phyloP scores from a whole-genome alignment of 169 alveolate species.

The Plasmodium berghei region DNA sequence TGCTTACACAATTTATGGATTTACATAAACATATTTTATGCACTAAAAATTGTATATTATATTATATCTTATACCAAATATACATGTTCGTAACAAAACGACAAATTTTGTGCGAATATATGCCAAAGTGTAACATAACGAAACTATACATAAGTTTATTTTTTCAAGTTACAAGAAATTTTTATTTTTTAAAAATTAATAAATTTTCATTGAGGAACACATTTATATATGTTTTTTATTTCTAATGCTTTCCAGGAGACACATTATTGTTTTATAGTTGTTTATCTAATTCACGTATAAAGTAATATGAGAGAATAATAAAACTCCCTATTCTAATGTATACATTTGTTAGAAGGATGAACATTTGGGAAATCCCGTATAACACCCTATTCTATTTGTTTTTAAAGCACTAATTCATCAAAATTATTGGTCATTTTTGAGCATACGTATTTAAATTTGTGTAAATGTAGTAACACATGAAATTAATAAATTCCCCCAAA shows the following conservation, averaged over 20 bases:
- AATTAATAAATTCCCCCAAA: too few species aligned
- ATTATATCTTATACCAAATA: too few species aligned
- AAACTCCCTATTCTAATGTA: neutral
- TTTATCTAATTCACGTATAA: slow-evolving; percentile 62
- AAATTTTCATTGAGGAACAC: neutral
- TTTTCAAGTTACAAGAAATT: neutral
- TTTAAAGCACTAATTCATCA: too few species aligned
- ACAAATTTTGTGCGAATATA: too few species aligned
- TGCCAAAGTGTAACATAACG: too few species aligned
- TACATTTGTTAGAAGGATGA: neutral
- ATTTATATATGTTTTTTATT: slow-evolving; percentile 14
- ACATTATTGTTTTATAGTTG: slow-evolving; percentile 42
- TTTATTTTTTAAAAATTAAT: slow-evolving; percentile 1
- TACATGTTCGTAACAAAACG: too few species aligned
- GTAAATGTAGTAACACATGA: too few species aligned
- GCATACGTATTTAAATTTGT: too few species aligned
- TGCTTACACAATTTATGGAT: slow-evolving; percentile 7
- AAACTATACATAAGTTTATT: neutral
- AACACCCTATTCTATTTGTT: too few species aligned
- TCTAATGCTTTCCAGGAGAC: slow-evolving; percentile 41
- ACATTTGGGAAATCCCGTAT: neutral
- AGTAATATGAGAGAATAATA: neutral
- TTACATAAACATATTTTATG: neutral
- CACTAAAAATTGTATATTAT: neutral
- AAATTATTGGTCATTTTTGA: too few species aligned